phyloP scores from a whole-genome alignment of 2,329 filamentous ascomycete species.

The Talaromyces sp. region DNA sequence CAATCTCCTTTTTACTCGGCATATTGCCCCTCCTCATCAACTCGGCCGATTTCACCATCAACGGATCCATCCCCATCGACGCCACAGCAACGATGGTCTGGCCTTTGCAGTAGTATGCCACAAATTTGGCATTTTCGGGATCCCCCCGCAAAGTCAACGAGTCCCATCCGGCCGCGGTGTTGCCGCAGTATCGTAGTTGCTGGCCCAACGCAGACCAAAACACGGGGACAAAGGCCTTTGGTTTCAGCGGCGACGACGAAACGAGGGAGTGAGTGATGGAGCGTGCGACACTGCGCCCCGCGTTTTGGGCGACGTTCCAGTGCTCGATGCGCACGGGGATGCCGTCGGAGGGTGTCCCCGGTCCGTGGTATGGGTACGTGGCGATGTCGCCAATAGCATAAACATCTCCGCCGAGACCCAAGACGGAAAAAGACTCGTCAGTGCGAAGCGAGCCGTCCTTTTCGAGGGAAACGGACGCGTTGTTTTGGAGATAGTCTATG shows the following conservation, averaged over 20 bases:
- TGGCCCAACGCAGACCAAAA: constrained; percentile 94
- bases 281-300: constrained; percentile 71
- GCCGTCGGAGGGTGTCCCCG: constrained; percentile 64
- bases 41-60: constrained; percentile 76
- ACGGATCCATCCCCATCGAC: constrained; percentile 83
- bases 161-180: constrained; percentile 76
- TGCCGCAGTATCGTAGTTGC: constrained; percentile 90
- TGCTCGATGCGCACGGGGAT: constrained; percentile 81
- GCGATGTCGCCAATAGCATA: constrained; percentile 95
- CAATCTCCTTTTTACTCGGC: constrained; percentile 72
- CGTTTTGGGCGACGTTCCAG: constrained; percentile 96
- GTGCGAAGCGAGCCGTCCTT: constrained; percentile 81
- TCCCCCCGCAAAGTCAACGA: constrained; percentile 76
- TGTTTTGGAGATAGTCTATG: constrained; percentile 74
- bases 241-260: constrained; percentile 32
- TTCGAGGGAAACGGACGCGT: constrained; percentile 64
- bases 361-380: constrained; percentile 88
- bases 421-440: constrained; percentile 73
- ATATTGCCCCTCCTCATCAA: constrained; percentile 79
- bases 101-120: constrained; percentile 81
- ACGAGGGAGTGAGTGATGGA: constrained; percentile 60
- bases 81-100: constrained; percentile 86
- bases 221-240: constrained; percentile 77
- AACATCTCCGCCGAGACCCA: constrained; percentile 61
- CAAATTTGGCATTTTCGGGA: constrained; percentile 72